These are phyloP conservation scores for Nicotiana tabacum DNA, from an alignment of 257 asterid genomes.

Conservation along the genomic window DNA sequence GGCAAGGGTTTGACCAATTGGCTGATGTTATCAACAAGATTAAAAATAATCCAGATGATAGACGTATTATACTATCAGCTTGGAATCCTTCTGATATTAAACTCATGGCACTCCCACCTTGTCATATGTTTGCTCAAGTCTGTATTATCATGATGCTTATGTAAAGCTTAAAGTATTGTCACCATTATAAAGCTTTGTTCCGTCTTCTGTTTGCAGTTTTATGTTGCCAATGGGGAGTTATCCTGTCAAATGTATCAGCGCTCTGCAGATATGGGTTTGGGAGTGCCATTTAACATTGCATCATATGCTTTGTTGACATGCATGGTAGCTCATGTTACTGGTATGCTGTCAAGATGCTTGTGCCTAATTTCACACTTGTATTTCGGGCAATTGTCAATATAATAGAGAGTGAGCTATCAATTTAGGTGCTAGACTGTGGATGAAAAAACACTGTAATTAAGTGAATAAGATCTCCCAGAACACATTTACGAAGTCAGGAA, in stretches of 20 bases:
- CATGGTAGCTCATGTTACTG: conserved; percentile 48
- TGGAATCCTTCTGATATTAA: conserved; percentile 53
- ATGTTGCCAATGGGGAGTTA: conserved; percentile 38
- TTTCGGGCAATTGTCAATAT: not conserved
- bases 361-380: not conserved
- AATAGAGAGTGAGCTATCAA: too few species aligned
- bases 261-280: conserved; percentile 49
- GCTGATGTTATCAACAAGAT: conserved; percentile 35
- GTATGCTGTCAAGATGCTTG: conserved; percentile 19
- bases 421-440: too few species aligned
- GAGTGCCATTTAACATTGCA: conserved; percentile 50
- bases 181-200: not conserved
- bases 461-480: not conserved
- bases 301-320: conserved; percentile 43
- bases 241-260: conserved; percentile 55
- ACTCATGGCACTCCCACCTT: conserved; percentile 46
- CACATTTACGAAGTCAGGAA: not conserved
- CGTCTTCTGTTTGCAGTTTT: conserved; percentile 30
- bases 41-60: conserved; percentile 39
- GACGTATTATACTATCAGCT: conserved; percentile 41
- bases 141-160: conserved; percentile 12
- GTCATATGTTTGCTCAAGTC: conserved; percentile 51
- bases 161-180: not conserved
- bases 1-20: conserved; percentile 44
- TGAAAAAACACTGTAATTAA: not conserved